Evolutionary conservation across 2,329 filamentous ascomycete genomes (phyloP).

Genomic region (Aspergillus ustus): DNA sequence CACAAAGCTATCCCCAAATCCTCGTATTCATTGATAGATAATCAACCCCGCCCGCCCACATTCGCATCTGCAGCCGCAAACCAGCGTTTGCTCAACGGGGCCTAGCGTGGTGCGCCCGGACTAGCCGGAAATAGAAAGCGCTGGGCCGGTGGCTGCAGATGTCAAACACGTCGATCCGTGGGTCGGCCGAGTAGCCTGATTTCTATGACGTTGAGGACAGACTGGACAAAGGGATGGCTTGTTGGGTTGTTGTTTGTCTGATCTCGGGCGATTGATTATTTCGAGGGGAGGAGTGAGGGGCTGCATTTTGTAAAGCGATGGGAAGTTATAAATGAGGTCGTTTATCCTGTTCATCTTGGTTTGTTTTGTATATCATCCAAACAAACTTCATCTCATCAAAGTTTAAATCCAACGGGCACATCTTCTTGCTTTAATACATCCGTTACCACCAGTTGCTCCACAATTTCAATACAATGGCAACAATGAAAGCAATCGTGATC

Average conservation of each 20-base stretch:
- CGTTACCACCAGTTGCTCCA: too few species aligned
- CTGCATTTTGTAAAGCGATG: too few species aligned
- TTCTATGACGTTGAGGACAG: not conserved
- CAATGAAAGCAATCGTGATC: slow-evolving; percentile 16
- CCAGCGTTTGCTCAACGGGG: not conserved
- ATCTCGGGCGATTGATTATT: not conserved
- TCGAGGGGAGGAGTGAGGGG: too few species aligned
- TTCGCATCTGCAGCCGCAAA: not conserved
- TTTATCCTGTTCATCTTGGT: too few species aligned
- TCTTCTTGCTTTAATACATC: too few species aligned
- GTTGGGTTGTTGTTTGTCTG: too few species aligned
- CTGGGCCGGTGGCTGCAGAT: not conserved
- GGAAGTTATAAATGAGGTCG: too few species aligned
- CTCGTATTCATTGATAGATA: not conserved
- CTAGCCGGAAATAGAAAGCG: not conserved
- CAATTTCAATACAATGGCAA: not conserved
- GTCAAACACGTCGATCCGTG: not conserved
- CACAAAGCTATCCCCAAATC: not conserved
- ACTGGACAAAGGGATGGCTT: too few species aligned
- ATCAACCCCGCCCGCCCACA: too few species aligned
- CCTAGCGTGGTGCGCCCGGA: not conserved
- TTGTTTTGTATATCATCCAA: too few species aligned
- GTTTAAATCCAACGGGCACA: too few species aligned
- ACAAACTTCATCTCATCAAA: too few species aligned
- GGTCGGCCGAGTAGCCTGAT: not conserved